phyloP scores from a whole-genome alignment of 2,329 filamentous ascomycete genomes.

The Trichoderma sp. region DNA sequence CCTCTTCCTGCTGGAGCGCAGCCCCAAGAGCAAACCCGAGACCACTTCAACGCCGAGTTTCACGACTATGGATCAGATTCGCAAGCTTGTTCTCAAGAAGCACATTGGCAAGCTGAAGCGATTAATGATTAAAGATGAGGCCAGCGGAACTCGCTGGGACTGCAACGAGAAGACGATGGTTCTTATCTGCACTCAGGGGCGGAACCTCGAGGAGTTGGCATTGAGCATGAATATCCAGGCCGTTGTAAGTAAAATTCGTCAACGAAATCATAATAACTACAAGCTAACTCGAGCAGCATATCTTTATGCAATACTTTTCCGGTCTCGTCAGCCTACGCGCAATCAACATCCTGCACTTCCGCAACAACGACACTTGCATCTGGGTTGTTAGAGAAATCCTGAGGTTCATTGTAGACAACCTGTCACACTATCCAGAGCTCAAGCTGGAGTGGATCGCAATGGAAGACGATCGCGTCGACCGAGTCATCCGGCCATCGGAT shows the following conservation, averaged over 20 bases:
- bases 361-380: conserved; percentile 54
- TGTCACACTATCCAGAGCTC: conserved; percentile 53
- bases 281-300: conserved; percentile 44
- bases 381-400: conserved; percentile 56
- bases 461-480: conserved; percentile 48
- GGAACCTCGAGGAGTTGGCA: conserved; percentile 52
- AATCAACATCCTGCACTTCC: conserved; percentile 53
- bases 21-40: conserved; percentile 49
- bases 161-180: conserved; percentile 52
- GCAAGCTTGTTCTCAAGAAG: conserved; percentile 53
- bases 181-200: conserved; percentile 51
- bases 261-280: neutral
- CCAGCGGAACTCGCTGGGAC: conserved; percentile 51
- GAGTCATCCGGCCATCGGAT: conserved; percentile 43
- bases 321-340: conserved; percentile 49
- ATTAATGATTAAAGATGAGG: conserved; percentile 59
- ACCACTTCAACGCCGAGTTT: conserved; percentile 50
- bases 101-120: conserved; percentile 53
- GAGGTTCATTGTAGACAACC: conserved; percentile 56
- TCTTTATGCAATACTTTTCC: conserved; percentile 52
- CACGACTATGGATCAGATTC: conserved; percentile 56
- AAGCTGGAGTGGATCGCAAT: conserved; percentile 59
- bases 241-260: conserved; percentile 45
- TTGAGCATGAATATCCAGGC: conserved; percentile 51
- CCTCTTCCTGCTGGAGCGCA: conserved; percentile 57